phyloP scores from a whole-genome alignment of 78 protist species.

The Creolimax fragrantissima region DNA sequence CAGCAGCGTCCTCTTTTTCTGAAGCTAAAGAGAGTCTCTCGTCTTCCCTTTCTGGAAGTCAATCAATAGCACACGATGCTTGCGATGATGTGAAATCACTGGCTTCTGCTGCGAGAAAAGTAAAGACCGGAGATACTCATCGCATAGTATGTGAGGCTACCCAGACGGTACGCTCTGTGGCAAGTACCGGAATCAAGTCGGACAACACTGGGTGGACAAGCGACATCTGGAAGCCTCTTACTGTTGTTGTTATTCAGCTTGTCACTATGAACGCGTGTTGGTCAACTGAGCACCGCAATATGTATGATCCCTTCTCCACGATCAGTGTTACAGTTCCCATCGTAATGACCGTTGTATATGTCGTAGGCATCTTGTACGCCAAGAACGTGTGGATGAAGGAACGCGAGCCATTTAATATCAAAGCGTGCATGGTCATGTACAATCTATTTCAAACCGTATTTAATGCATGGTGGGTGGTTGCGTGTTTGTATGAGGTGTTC shows the following conservation, averaged over 20 bases:
- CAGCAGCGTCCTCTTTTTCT: not conserved
- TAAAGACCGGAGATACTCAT: not conserved
- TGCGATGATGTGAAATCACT: not conserved
- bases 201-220: conserved; percentile 8
- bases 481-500: not conserved
- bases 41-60: not conserved
- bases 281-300: not conserved
- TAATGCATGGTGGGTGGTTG: not conserved
- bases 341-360: conserved; percentile 2
- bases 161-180: not conserved
- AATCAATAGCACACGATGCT: not conserved
- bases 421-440: not conserved
- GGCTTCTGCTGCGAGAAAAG: not conserved
- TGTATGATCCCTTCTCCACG: conserved; percentile 1
- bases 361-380: not conserved
- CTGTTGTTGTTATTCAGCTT: not conserved
- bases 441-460: not conserved
- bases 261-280: not conserved
- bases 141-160: conserved; percentile 5
- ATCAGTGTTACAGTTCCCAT: not conserved
- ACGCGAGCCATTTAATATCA: conserved; percentile 5
- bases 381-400: not conserved
- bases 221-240: not conserved
- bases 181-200: not conserved
- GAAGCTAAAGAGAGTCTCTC: not conserved